Base-by-base conservation (phyloP, 768 basidiomycete genomes). In the Mycena galopus region DNA sequence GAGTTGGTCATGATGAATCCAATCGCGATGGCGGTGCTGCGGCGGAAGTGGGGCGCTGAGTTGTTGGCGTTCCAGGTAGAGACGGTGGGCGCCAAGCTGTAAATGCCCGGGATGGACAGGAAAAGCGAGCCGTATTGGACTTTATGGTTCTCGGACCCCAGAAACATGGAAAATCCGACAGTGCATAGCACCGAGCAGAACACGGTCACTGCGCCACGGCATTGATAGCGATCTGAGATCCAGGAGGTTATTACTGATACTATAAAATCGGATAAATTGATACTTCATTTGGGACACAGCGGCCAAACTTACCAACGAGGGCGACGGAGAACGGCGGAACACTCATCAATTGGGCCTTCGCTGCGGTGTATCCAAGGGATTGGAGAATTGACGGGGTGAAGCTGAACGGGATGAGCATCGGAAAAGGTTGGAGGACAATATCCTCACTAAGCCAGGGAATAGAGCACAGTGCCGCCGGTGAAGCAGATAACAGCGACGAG, bases 361-460 rank as follows among this genome's bases (percentile, higher is more conserved):
- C 82, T 1, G 84, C 82, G 12, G 80, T 80, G 75, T 85, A 88
- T 14, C 88, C 88, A 12, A 89, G 83, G 23, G 81, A 81, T 2
- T 84, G 77, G 7, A 92, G 86, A 78, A 92, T 90, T 2, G 88
- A 88, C 0, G 91, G 91, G 4, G 86, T 82, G 80, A 92, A 92
- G 64, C 90, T 85, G 35, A 72, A 68, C 32, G 77, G 73, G 33
- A 74, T 78, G 84, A 67, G 85, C 27, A 81, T 79, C 67, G 82
- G 81, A 17, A 23, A 44, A 23, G 6, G 82, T n/a, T 6, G 19
- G 29, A 67, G 84, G 51, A 14, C 6, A 4, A 63, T 35, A 8
- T 39, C 81, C 85, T 74, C 76, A 89, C 88, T 88, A 88, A 30
- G 87, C 88, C 19, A 88, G 79, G 4, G 81, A 84, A 73, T 85